Evolutionary conservation across 192 early-diverging fungal species (phyloP), one percentile per base, ranked within the genome.

Genomic region (Rhizophagus sp.): DNA sequence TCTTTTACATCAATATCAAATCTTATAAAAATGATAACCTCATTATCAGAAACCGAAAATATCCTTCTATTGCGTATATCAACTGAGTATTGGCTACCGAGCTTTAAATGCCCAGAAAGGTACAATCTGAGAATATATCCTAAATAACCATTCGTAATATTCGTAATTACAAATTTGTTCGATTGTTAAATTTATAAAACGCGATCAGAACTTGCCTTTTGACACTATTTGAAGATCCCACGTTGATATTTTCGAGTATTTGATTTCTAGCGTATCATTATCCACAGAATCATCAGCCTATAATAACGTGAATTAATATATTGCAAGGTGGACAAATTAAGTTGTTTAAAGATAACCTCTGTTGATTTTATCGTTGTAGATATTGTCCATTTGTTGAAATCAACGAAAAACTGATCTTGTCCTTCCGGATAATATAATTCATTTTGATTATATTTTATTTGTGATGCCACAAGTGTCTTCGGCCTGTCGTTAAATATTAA

Each of bases 341-440:
- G 22, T 5, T n/a, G 15, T 6, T 57, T 57, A 57, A 22, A 57
- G 17, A 22, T n/a, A 57, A 66, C 64, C 64, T 66, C 64, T 30
- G 10, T 66, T 15, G 64, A 30, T 30, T 12, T 66, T 33, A 76
- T 36, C 36, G 74, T 41, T 4, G n/a, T 39, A 8, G 74, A 76
- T 39, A 76, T 76, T 63, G 74, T 76, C 34, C 61, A 76, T 76
- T 39, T 61, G 24, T 76, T 76, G 36, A 76, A 76, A 63, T 76
- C 74, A 11, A 76, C 61, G 47, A 76, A 76, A n/a, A 76, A 76
- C 4, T 22, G 62, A 76, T 24, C 33, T 63, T 76, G 74, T 19
- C 36, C 34, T 22, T 76, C 74, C 3, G 74, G 74, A 22, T 9
- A 25, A 63, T 76, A 6, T 36, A 76, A 64, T 36, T 76, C 74